Evolutionary conservation across 2,329 filamentous ascomycete species (phyloP).

Genomic region (Neocatenulostroma microsporum): DNA sequence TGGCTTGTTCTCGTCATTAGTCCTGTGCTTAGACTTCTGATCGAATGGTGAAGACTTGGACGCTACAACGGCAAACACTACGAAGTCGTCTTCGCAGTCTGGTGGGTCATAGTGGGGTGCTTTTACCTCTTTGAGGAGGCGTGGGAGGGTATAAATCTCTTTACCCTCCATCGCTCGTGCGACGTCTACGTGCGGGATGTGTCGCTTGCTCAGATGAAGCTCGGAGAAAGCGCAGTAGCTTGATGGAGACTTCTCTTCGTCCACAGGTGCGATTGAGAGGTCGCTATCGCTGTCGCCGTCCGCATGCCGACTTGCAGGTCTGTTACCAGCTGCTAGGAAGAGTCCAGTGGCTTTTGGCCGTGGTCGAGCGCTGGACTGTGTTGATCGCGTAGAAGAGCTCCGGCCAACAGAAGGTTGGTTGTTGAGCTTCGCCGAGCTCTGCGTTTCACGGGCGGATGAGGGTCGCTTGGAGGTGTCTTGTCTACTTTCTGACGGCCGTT

Average conservation of each 20-base stretch:
- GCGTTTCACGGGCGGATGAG: constrained; percentile 11
- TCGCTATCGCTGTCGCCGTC: constrained; percentile 13
- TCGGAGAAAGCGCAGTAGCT: constrained; percentile 81
- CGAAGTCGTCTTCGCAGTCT: constrained; percentile 79
- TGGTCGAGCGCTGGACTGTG: constrained; percentile 3
- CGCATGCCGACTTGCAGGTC: constrained; percentile 12
- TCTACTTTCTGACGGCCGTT: neutral
- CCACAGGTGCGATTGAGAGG: constrained; percentile 10
- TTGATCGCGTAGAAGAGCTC: constrained; percentile 10
- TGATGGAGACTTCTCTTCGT: constrained; percentile 25
- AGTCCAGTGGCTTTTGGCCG: neutral
- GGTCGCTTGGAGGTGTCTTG: constrained; percentile 7
- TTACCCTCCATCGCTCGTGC: constrained; percentile 71
- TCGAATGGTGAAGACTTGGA: constrained; percentile 76
- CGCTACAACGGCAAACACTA: constrained; percentile 80
- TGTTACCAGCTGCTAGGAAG: neutral
- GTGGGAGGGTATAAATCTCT: constrained; percentile 68
- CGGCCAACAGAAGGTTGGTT: constrained; percentile 6
- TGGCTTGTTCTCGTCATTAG: constrained; percentile 44
- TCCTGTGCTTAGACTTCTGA: constrained; percentile 42
- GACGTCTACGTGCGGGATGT: constrained; percentile 72
- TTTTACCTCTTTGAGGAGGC: constrained; percentile 73
- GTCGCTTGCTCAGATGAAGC: constrained; percentile 72
- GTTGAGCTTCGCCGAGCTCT: neutral
- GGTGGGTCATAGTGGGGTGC: constrained; percentile 71